phyloP scores from a whole-genome alignment of 1,284 basidiomycete genomes.

The Coniophora puteana region DNA sequence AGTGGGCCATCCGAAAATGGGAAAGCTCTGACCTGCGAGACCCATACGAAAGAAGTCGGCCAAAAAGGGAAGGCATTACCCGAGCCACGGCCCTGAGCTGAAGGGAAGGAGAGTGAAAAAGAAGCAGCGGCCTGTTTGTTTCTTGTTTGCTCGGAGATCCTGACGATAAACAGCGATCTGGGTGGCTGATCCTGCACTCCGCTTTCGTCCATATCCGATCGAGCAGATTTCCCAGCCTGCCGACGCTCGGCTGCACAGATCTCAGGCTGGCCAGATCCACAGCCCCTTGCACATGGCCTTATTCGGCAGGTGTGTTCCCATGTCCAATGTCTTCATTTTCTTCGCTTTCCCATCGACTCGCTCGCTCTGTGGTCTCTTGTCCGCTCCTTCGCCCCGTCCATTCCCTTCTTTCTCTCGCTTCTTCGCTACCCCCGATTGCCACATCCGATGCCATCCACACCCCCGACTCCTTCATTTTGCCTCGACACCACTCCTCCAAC shows the following conservation, averaged over 20 bases:
- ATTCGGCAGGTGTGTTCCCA: constrained; percentile 17
- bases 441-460: constrained; percentile 4
- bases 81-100: no score
- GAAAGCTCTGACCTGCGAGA: constrained; percentile 11
- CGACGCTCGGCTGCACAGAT: not conserved
- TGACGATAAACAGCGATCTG: constrained; percentile 18
- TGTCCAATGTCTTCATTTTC: constrained; percentile 9
- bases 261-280: not conserved
- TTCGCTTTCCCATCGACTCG: constrained; percentile 19
- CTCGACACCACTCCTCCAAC: not conserved
- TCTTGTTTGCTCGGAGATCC: constrained; percentile 24
- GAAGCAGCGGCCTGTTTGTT: no score
- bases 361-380: constrained; percentile 10
- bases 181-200: not conserved
- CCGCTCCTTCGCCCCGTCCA: constrained; percentile 5
- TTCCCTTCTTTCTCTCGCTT: constrained; percentile 4
- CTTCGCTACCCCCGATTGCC: not conserved
- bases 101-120: no score
- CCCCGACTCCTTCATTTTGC: no score
- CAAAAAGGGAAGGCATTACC: no score
- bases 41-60: no score
- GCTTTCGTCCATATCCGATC: not conserved
- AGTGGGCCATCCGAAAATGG: constrained; percentile 5
- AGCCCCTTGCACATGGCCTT: constrained; percentile 17
- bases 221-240: not conserved